Evolutionary conservation across 2,329 filamentous ascomycete genomes (phyloP).

Genomic region (Pyrenophora graminea): DNA sequence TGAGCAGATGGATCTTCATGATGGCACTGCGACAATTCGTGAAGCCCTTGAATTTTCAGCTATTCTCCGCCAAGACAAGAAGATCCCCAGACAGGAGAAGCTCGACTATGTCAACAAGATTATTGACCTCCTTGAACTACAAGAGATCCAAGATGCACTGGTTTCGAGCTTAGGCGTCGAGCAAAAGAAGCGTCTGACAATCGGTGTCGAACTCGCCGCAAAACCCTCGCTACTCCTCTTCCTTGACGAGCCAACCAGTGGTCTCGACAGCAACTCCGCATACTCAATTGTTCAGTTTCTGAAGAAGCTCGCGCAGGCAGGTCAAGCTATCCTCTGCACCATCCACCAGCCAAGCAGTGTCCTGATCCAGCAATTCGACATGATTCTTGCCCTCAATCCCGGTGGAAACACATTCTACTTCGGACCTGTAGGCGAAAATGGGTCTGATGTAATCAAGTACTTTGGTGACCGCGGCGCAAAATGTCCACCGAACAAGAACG

Average conservation of each 20-base stretch:
- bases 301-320: conserved; percentile 67
- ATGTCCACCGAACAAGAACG: conserved; percentile 69
- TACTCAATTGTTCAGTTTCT: conserved; percentile 71
- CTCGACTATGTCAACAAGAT: conserved; percentile 69
- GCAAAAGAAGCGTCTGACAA: conserved; percentile 72
- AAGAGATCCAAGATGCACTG: conserved; percentile 69
- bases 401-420: conserved; percentile 76
- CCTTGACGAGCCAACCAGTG: conserved; percentile 73
- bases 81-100: conserved; percentile 62
- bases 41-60: conserved; percentile 73
- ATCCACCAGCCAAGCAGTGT: conserved; percentile 74
- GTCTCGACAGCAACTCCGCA: conserved; percentile 70
- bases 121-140: conserved; percentile 66
- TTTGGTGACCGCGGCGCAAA: conserved; percentile 68
- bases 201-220: conserved; percentile 67
- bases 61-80: conserved; percentile 63
- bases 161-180: conserved; percentile 68
- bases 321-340: conserved; percentile 74
- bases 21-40: conserved; percentile 67
- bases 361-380: conserved; percentile 73
- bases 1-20: conserved; percentile 73
- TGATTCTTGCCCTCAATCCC: conserved; percentile 70
- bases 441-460: conserved; percentile 67
- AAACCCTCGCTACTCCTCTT: conserved; percentile 70
- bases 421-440: conserved; percentile 70